Evolutionary conservation across 257 asterid genomes (phyloP).

Genomic region (Fraxinus quadrangulata): DNA sequence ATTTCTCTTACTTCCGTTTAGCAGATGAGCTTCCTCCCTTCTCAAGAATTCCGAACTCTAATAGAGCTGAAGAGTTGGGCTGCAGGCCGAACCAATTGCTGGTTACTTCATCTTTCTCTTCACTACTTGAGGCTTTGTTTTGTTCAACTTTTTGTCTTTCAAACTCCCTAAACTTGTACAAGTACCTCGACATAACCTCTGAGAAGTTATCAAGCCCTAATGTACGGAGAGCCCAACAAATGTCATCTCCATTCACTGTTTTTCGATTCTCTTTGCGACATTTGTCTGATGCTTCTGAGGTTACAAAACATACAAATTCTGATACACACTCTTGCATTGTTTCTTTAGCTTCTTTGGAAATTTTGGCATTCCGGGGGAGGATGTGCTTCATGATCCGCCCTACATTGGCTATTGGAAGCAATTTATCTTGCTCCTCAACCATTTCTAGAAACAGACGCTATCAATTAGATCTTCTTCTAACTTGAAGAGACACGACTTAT

Average conservation of each 20-base stretch:
- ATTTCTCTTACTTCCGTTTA: not conserved
- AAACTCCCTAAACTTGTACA: constrained; percentile 45
- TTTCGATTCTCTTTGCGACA: constrained; percentile 63
- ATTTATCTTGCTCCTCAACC: constrained; percentile 44
- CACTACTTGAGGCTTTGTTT: constrained; percentile 16
- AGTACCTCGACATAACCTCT: constrained; percentile 42
- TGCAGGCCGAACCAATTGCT: not conserved
- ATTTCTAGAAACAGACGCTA: constrained; percentile 23
- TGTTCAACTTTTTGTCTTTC: constrained; percentile 40
- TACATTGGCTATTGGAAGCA: constrained; percentile 70
- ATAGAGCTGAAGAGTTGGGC: not conserved
- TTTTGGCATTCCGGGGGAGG: constrained; percentile 56
- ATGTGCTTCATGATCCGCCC: constrained; percentile 67
- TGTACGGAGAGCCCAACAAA: constrained; percentile 55
- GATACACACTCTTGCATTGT: constrained; percentile 67
- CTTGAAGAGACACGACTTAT: constrained; percentile 3
- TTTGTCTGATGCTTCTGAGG: constrained; percentile 57
- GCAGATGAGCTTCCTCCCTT: not conserved
- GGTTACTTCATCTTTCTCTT: constrained; percentile 33
- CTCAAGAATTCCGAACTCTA: not conserved
- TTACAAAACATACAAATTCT: constrained; percentile 68
- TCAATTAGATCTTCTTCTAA: constrained; percentile 10
- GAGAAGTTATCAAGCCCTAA: constrained; percentile 62
- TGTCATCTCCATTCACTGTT: constrained; percentile 64
- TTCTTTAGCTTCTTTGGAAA: constrained; percentile 64